A percentile compares a stretch with the other conserved stretches of the same genome.
These are phyloP conservation scores for Hemisphaericaspora subhashii DNA, from an alignment of 1,139 yeast genomes.

Conservation along the genomic window DNA sequence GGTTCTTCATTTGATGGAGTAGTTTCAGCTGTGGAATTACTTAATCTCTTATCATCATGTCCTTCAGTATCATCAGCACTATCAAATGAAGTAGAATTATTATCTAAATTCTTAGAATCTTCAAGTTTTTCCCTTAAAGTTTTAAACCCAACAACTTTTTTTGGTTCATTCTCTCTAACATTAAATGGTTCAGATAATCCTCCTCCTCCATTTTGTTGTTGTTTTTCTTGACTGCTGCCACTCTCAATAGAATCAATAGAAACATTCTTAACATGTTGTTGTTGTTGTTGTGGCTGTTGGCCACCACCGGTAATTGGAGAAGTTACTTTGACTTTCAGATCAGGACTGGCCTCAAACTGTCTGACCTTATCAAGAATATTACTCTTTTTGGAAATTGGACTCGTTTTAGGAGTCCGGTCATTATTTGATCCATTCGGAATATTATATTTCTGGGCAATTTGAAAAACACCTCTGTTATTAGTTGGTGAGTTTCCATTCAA, in stretches of 20 bases:
- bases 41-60: conserved; percentile 22
- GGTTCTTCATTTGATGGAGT: conserved; percentile 31
- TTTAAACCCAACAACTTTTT: not conserved
- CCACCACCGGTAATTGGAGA: no score
- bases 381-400: not conserved
- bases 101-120: not conserved
- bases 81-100: conserved; percentile 2
- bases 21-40: conserved; percentile 31
- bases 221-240: conserved; percentile 1
- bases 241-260: not conserved
- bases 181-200: conserved; percentile 22
- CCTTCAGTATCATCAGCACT: conserved; percentile 11
- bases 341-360: conserved; percentile 34
- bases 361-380: conserved; percentile 40
- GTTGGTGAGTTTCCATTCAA: conserved; percentile 8
- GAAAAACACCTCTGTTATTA: not conserved
- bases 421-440: not conserved
- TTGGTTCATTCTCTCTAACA: conserved; percentile 6
- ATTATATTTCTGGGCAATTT: conserved; percentile 1
- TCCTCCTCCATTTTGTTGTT: no score
- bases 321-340: no score
- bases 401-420: conserved; percentile 2
- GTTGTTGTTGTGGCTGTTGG: not conserved
- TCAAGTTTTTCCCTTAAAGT: not conserved
- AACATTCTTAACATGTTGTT: not conserved